Evolutionary conservation across 306 rosid genomes (phyloP), one percentile per base, ranked within the genome.

Genomic region (Sindora glabra): DNA sequence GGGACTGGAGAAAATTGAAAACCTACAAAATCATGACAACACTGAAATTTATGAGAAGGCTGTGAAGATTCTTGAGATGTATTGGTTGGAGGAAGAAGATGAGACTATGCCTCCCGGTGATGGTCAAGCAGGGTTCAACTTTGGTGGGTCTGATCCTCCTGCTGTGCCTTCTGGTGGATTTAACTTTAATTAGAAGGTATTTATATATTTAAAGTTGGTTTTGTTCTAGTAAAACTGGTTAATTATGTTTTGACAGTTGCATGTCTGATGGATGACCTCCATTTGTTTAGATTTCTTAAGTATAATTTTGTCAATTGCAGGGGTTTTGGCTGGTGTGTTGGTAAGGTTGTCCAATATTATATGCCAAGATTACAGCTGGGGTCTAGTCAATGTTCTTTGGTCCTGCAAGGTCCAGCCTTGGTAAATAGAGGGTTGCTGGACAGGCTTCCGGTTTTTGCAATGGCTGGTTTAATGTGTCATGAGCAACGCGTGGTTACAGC

Each of bases 81-180:
- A 85, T 58, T 90, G 97, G 97, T 76, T 90, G 74, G 97, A 90
- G 86, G 97, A 87, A 21, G 96, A 90, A 16, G 97, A 90, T 56
- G 97, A 87, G 70, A 87, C 94, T 41, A 90, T 90, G 96, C 96
- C 97, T 70, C 83, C 95, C 0, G 96, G 94, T 64, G 94, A 83
- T 38, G 77, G 74, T 45, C 87, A 83, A 57, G 4, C 83, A 54
- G 86, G 83, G 36, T 90, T 90, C 84, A 83, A 74, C 79, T 90
- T 87, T 59, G 90, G 84, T 41, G 72, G 73, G 56, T 7, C 67
- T 27, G 86, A 74, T 5, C 54, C 27, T 47, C 90, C 96, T 49
- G n/a, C 79, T 8, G 87, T 83, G 47, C 97, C 96, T 45, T 77
- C 91, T 2, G 96, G 97, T 46, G 97, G 97, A 66, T 90, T 87